Conservation (phyloP, 768 basidiomycete species). For the Plicaturopsis crispa region DNA sequence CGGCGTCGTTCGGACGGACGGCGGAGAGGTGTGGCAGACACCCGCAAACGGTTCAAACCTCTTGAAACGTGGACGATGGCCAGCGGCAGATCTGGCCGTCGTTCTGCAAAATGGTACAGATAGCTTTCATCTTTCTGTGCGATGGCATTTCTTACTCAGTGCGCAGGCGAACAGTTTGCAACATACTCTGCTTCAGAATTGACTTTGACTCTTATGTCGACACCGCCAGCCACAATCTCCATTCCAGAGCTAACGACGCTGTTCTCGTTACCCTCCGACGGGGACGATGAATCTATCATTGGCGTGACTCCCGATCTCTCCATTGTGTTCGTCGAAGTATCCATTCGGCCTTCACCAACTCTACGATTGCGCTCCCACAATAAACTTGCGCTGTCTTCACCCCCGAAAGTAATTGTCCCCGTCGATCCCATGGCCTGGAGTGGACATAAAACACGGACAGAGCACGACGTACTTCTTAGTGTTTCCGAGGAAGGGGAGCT, state of each 20-base stretch:
- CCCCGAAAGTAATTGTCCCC: conserved; percentile 29
- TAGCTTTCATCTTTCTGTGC: neutral
- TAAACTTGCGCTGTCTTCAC: conserved; percentile 41
- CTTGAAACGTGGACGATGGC: conserved; percentile 43
- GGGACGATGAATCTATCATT: conserved; percentile 47
- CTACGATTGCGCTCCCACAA: conserved; percentile 42
- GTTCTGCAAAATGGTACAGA: conserved; percentile 57
- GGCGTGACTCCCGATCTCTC: conserved; percentile 57
- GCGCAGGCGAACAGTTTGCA: conserved; percentile 44
- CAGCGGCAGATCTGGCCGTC: conserved; percentile 56
- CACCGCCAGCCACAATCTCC: conserved; percentile 30
- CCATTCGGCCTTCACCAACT: conserved; percentile 23
- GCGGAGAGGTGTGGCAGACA: conserved; percentile 62
- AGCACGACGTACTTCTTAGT: conserved; percentile 73
- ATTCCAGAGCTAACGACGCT: conserved; percentile 51
- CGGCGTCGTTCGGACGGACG: conserved; percentile 50
- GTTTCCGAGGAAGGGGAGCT: conserved; percentile 71
- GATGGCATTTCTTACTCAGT: conserved; percentile 1
- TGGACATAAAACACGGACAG: conserved; percentile 32
- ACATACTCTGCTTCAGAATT: conserved; percentile 47
- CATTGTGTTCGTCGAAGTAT: conserved; percentile 49
- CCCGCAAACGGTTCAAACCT: conserved; percentile 39
- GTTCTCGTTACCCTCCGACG: conserved; percentile 57
- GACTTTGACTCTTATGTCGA: conserved; percentile 46
- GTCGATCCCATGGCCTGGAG: conserved; percentile 90